These are phyloP conservation scores for Pleurotus eryngii DNA, from an alignment of 768 basidiomycete species.

Conservation along the genomic window DNA sequence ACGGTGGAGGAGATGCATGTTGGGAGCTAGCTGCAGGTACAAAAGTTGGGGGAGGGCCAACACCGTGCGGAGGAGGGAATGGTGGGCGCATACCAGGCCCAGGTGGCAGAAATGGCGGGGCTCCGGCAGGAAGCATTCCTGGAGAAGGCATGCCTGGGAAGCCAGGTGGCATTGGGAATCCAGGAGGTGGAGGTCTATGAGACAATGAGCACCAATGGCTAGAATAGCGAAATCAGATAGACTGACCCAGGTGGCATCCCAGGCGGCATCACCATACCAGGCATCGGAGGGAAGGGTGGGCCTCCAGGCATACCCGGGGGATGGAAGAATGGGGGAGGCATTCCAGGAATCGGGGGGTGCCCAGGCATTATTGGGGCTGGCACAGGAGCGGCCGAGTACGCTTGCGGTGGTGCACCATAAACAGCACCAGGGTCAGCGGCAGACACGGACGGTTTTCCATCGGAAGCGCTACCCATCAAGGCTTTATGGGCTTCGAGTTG, in stretches of 20 bases:
- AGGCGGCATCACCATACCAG: conserved; percentile 54
- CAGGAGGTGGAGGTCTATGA: conserved; percentile 48
- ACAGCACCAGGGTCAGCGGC: conserved; percentile 51
- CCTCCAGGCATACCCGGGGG: conserved; percentile 39
- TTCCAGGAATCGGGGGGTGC: conserved; percentile 26
- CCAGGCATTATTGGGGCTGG: conserved; percentile 22
- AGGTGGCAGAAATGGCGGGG: conserved; percentile 20
- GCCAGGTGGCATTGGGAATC: conserved; percentile 50
- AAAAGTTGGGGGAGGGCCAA: conserved; percentile 16
- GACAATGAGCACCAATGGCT: conserved; percentile 9
- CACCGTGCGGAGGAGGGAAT: conserved; percentile 15
- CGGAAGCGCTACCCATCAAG: conserved; percentile 69
- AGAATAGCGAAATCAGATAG: conserved; percentile 42
- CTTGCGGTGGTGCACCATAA: conserved; percentile 71
- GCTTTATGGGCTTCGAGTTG: conserved; percentile 89
- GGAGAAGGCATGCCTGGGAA: conserved; percentile 31
- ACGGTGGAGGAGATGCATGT: conserved; percentile 4
- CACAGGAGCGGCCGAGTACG: conserved; percentile 54
- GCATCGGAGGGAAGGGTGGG: conserved; percentile 39
- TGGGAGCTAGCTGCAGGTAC: conserved; percentile 11
- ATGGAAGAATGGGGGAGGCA: conserved; percentile 35
- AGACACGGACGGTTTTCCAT: conserved; percentile 29
- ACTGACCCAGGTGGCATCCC: conserved; percentile 41
- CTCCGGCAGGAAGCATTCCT: conserved; percentile 31
- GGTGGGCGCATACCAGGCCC: conserved; percentile 16